Evolutionary conservation across 208 protist genomes (phyloP).

Genomic region (Trichomonas vaginalis): DNA sequence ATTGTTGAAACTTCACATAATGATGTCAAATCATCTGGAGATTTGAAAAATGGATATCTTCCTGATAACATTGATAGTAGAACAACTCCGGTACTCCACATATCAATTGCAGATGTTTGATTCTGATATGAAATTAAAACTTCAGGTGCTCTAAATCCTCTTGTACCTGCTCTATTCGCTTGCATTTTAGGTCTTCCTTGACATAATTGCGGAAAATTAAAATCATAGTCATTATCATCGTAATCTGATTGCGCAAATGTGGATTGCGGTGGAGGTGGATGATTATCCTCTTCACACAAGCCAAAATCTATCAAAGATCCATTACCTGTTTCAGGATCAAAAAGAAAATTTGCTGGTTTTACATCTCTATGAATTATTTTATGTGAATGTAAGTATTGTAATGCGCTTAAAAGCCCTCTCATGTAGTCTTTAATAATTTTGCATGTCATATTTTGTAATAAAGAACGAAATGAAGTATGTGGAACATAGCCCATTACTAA

Average conservation of each 20-base stretch:
- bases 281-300: not conserved
- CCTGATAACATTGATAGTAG: constrained; percentile 17
- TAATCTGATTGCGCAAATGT: not conserved
- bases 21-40: constrained; percentile 20
- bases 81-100: constrained; percentile 25
- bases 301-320: constrained; percentile 25
- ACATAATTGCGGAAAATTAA: not conserved
- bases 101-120: constrained; percentile 26
- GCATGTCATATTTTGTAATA: not conserved
- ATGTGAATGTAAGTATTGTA: not conserved
- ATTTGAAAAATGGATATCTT: constrained; percentile 29
- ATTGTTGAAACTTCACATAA: constrained; percentile 14
- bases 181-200: not conserved
- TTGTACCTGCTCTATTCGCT: constrained; percentile 17
- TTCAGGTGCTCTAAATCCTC: constrained; percentile 26
- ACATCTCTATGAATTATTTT: constrained; percentile 13
- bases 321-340: not conserved
- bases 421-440: not conserved
- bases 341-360: constrained; percentile 22
- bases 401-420: not conserved
- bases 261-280: not conserved
- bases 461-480: not conserved
- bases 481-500: not conserved
- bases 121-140: constrained; percentile 12
- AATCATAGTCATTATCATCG: not conserved